Percentiles rank a stretch among this genome's conserved stretches.
phyloP scores from a whole-genome alignment of 176 grass and related monocot species.

The Triticum timopheevii region DNA sequence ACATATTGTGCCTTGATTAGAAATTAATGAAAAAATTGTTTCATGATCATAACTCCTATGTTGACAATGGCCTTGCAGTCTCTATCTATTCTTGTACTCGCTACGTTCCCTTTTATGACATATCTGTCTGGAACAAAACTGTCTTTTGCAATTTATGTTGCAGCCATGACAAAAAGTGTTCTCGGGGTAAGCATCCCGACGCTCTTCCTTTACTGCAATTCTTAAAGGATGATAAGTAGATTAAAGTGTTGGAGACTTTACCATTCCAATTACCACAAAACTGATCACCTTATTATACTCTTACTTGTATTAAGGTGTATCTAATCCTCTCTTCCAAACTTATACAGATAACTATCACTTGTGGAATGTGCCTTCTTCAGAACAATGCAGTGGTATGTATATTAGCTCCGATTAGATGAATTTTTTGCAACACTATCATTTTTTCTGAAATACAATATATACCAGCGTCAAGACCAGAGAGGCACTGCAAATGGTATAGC shows the following conservation, averaged over 20 bases:
- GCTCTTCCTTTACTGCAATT: not conserved
- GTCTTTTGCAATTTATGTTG: constrained; percentile 38
- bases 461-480: constrained; percentile 74
- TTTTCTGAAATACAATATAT: constrained; percentile 5
- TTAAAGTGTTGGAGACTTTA: not conserved
- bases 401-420: not conserved
- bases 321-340: not conserved
- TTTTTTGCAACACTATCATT: not conserved
- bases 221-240: not conserved
- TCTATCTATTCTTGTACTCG: constrained; percentile 49
- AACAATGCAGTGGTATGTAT: constrained; percentile 84
- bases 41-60: not conserved
- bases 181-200: constrained; percentile 38
- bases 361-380: constrained; percentile 52
- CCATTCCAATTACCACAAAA: not conserved
- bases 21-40: not conserved
- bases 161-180: constrained; percentile 52
- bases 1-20: not conserved
- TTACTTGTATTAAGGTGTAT: not conserved
- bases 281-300: not conserved
- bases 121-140: constrained; percentile 46
- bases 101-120: constrained; percentile 58
- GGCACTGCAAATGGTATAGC: constrained; percentile 68
- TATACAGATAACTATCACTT: not conserved
- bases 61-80: constrained; percentile 35